Evolutionary conservation across 2,329 filamentous ascomycete genomes (phyloP), one percentile per base, ranked within the genome.

Genomic region (Teratosphaeria gauchensis): DNA sequence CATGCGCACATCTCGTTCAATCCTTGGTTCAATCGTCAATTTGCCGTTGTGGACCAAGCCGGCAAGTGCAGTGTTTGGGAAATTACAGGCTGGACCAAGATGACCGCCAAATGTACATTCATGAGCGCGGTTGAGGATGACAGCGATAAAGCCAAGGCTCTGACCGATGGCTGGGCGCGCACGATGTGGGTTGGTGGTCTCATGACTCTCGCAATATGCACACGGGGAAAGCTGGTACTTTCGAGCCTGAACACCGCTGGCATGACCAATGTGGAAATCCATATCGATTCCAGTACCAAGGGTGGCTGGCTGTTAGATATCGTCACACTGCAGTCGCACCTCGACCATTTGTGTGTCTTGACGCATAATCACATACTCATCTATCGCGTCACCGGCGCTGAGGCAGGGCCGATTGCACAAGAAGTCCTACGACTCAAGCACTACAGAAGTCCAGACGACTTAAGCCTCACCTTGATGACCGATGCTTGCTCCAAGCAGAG

Each of bases 1-100:
- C 85, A 89, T 65, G 78, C 79, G 0, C 85, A 91, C 71, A 76
- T 88, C 2, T 73, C 81, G 0, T 88, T 91, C 69, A 86, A 85
- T 62, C 82, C 86, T 0, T 82, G 74, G 69, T 82, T 77, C 59
- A 73, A 76, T 16, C 80, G 83, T 1, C 85, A 88, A 65, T 73
- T 91, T 56, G 85, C 79, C 16, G 76, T 90, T 30, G 76, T 91
- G 19, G 86, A 91, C 65, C 77, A 83, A 56, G 74, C 74, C 35
- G 87, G 87, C 1, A 77, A 75, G 59, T 92, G 88, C 88, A 84
- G 77, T 51, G 71, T 90, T 3, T 90, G 86, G 84, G 79, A 87
- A 61, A 73, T 87, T 28, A 63, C 68, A 63, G 58, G 57, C 57
- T 51, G 56, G 54, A 56, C 32, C 21, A 31, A 28, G 8, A 28